Evolutionary conservation across 179 eudicot genomes (phyloP).

Genomic region (Spinacia oleracea): DNA sequence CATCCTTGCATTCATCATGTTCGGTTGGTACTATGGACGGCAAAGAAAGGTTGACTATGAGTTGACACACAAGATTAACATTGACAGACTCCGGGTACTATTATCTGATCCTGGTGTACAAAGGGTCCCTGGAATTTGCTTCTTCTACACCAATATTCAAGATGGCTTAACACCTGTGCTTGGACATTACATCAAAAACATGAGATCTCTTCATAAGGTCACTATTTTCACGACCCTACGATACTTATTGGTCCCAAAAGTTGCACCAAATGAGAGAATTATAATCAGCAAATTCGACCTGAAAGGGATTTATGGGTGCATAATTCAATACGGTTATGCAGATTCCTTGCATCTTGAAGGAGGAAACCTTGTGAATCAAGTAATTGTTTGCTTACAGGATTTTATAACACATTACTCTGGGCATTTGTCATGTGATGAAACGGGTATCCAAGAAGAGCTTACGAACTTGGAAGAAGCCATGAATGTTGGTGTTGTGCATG

Average conservation of each 20-base stretch:
- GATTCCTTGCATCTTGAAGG: conserved; percentile 57
- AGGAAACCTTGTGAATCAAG: conserved; percentile 40
- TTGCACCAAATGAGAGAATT: conserved; percentile 50
- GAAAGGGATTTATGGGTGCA: conserved; percentile 59
- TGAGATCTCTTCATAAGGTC: conserved; percentile 59
- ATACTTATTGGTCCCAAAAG: conserved; percentile 51
- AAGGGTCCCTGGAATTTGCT: conserved; percentile 67
- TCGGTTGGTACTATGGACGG: conserved; percentile 74
- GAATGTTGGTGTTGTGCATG: conserved; percentile 52
- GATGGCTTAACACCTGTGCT: conserved; percentile 72
- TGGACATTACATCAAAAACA: conserved; percentile 64
- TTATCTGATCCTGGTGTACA: conserved; percentile 45
- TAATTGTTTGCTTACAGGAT: conserved; percentile 33
- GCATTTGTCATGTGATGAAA: conserved; percentile 4
- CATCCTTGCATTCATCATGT: conserved; percentile 61
- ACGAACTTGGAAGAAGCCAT: conserved; percentile 39
- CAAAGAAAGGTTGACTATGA: conserved; percentile 55
- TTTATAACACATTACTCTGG: conserved; percentile 31
- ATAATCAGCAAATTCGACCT: conserved; percentile 43
- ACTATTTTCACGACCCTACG: conserved; percentile 58
- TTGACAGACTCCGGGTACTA: conserved; percentile 39
- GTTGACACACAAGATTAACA: conserved; percentile 46
- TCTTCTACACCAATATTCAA: conserved; percentile 65
- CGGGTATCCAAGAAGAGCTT: conserved; percentile 36
- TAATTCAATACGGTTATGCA: conserved; percentile 68